Percentiles rank a stretch among this genome's conserved stretches.
These are phyloP conservation scores for Daldinia vernicosa DNA, from an alignment of 495 filamentous ascomycete species.

Conservation along the genomic window DNA sequence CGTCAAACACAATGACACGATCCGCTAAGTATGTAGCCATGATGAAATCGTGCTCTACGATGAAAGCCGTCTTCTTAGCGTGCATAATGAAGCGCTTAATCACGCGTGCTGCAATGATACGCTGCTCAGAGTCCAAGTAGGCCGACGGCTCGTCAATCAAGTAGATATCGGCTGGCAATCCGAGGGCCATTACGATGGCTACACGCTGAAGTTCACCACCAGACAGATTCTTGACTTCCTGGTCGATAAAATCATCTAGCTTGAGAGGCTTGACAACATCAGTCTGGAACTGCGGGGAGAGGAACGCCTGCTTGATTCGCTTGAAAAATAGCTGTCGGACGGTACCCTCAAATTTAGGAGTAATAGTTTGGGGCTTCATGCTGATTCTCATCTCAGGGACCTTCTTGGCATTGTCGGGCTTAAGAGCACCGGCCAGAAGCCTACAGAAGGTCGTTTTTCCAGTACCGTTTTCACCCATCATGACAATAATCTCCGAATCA, in stretches of 20 bases:
- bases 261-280: slow-evolving; percentile 99
- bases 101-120: slow-evolving; percentile 94
- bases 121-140: slow-evolving; percentile 98
- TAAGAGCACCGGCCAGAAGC: slow-evolving; percentile 90
- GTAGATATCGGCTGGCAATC: slow-evolving; percentile 97
- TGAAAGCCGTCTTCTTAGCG: slow-evolving; percentile 98
- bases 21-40: slow-evolving; percentile 98
- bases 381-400: slow-evolving; percentile 95
- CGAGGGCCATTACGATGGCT: slow-evolving; percentile 94
- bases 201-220: slow-evolving; percentile 99
- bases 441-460: slow-evolving; percentile 98
- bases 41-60: slow-evolving; percentile 99
- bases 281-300: slow-evolving; percentile 97
- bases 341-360: slow-evolving; percentile 92
- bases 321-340: slow-evolving; percentile 93
- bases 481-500: slow-evolving; percentile 97
- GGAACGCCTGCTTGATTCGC: slow-evolving; percentile 95
- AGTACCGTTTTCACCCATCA: slow-evolving; percentile 99
- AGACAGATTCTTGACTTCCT: slow-evolving; percentile 98
- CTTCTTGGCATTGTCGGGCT: slow-evolving; percentile 78
- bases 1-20: slow-evolving; percentile 98
- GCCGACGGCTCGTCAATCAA: slow-evolving; percentile 95
- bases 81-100: slow-evolving; percentile 99
- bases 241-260: slow-evolving; percentile 98
- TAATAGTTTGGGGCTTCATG: slow-evolving; percentile 99